These are phyloP conservation scores for Trypanosoma platydactyli DNA, from an alignment of 208 protist genomes.

Conservation along the genomic window DNA sequence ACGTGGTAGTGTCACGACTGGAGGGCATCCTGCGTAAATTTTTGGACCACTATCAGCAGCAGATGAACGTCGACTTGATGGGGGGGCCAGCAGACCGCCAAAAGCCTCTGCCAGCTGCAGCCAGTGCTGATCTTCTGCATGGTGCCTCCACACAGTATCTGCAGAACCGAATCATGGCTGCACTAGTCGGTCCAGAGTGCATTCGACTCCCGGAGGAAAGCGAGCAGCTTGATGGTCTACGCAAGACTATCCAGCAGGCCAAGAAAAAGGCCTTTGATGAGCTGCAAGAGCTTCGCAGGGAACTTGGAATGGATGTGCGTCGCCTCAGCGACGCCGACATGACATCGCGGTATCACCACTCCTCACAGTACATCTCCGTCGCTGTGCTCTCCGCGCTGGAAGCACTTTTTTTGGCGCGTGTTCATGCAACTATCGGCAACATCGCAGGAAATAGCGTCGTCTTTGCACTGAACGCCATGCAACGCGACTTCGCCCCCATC, in stretches of 20 bases:
- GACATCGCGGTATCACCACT: slow-evolving; percentile 62
- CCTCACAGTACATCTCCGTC: slow-evolving; percentile 57
- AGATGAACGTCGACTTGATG: slow-evolving; percentile 84
- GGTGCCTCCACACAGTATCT: slow-evolving; percentile 77
- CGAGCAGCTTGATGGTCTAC: slow-evolving; percentile 68
- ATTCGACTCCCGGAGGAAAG: slow-evolving; percentile 83
- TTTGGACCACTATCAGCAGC: slow-evolving; percentile 83
- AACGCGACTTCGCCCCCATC: slow-evolving; percentile 60
- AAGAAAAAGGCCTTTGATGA: slow-evolving; percentile 81
- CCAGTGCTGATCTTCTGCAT: slow-evolving; percentile 63
- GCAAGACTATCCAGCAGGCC: slow-evolving; percentile 75
- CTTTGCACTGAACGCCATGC: slow-evolving; percentile 57
- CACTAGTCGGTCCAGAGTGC: slow-evolving; percentile 67
- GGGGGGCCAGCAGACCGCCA: slow-evolving; percentile 23
- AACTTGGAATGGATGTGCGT: slow-evolving; percentile 76
- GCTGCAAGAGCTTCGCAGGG: slow-evolving; percentile 58
- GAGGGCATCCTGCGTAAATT: slow-evolving; percentile 79
- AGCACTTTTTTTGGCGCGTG: slow-evolving; percentile 73
- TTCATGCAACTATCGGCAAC: slow-evolving; percentile 74
- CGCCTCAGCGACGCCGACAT: slow-evolving; percentile 63
- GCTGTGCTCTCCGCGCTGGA: slow-evolving; percentile 68
- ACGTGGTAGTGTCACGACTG: slow-evolving; percentile 54
- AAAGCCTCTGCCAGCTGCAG: slow-evolving; percentile 58
- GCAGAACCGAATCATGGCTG: slow-evolving; percentile 66
- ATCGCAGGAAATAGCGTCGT: slow-evolving; percentile 57